phyloP scores from a whole-genome alignment of 1,139 yeast species.

The Diutina sp. region DNA sequence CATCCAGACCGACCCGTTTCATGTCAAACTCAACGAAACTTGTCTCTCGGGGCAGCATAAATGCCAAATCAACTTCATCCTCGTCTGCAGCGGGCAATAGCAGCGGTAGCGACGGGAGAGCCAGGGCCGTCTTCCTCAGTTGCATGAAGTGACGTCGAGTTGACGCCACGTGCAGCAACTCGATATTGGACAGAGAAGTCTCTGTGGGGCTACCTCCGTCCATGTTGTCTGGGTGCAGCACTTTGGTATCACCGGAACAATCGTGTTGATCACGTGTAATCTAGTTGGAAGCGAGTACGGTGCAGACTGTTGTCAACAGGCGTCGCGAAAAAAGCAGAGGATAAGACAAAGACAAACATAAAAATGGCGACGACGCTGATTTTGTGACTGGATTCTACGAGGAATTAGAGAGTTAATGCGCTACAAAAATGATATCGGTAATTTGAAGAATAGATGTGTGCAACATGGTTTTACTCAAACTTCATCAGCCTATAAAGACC shows the following conservation, averaged over 20 bases:
- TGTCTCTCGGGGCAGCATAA: background rate
- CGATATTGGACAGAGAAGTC: background rate
- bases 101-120: background rate
- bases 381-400: background rate
- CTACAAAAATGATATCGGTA: no score
- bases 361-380: background rate
- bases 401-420: background rate
- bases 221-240: background rate
- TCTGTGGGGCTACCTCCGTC: background rate
- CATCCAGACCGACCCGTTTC: background rate
- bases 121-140: background rate
- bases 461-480: conserved; percentile 57
- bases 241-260: background rate
- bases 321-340: background rate
- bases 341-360: background rate
- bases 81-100: background rate
- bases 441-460: background rate
- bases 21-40: background rate
- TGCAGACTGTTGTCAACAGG: background rate
- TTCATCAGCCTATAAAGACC: conserved; percentile 60
- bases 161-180: background rate
- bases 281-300: background rate
- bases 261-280: background rate
- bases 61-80: background rate
- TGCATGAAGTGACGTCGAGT: background rate